A percentile compares a stretch with the other conserved stretches of the same genome.
phyloP scores from a whole-genome alignment of 148 eudicot species.

The Beta vulgaris region DNA sequence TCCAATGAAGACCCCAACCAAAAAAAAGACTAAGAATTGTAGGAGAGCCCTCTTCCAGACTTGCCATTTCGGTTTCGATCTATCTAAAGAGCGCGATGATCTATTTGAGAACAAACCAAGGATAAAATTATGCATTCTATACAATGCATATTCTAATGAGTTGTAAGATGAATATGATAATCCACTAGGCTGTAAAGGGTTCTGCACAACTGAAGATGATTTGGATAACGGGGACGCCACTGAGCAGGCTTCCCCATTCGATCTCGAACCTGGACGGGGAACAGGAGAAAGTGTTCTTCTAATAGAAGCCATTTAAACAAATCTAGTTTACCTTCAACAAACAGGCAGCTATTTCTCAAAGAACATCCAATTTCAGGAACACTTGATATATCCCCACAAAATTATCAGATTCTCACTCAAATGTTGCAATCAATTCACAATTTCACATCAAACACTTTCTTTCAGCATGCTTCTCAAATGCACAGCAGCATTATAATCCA shows the following conservation, averaged over 20 bases:
- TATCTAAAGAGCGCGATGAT: conserved; percentile 58
- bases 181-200: conserved; percentile 33
- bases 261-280: conserved; percentile 51
- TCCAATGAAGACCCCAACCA: conserved; percentile 65
- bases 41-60: conserved; percentile 56
- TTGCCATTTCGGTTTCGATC: conserved; percentile 58
- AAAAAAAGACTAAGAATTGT: conserved; percentile 54
- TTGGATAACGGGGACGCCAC: conserved; percentile 75
- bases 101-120: conserved; percentile 55
- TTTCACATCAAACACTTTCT: conserved; percentile 5
- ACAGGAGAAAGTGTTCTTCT: conserved; percentile 77
- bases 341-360: conserved; percentile 6
- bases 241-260: conserved; percentile 55
- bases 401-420: conserved; percentile 7
- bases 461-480: neutral
- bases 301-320: conserved; percentile 59
- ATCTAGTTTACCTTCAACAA: conserved; percentile 9
- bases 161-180: conserved; percentile 35
- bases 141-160: conserved; percentile 52
- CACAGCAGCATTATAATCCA: conserved; percentile 7
- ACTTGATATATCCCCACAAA: neutral
- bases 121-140: conserved; percentile 48
- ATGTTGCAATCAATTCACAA: conserved; percentile 6
- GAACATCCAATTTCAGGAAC: conserved; percentile 11
- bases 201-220: conserved; percentile 53